Evolutionary conservation across 2,329 filamentous ascomycete species (phyloP).

Genomic region (Diaporthe sp.): DNA sequence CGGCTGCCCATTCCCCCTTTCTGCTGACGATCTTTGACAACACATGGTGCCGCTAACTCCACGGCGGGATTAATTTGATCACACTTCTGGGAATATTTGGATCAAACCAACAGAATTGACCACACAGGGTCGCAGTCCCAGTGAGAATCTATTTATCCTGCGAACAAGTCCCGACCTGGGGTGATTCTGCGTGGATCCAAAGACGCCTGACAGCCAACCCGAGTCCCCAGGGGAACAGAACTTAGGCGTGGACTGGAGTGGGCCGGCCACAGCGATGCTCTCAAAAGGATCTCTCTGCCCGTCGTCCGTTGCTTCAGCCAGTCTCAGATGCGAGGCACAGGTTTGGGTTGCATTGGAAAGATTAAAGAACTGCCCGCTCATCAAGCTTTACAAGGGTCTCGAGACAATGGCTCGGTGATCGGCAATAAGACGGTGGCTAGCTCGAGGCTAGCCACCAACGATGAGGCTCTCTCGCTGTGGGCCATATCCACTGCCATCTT

Average conservation of each 20-base stretch:
- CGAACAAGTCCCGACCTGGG: not conserved
- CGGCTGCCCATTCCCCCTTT: not conserved
- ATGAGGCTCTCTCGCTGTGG: conserved; percentile 30
- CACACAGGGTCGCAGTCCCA: not conserved
- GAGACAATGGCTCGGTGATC: conserved; percentile 21
- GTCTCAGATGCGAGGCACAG: not conserved
- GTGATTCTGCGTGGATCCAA: not conserved
- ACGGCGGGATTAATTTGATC: not conserved
- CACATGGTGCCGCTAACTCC: not conserved
- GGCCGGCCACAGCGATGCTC: not conserved
- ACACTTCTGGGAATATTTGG: not conserved
- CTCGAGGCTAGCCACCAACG: not conserved
- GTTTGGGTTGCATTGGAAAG: conserved; percentile 1
- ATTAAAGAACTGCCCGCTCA: conserved; percentile 4
- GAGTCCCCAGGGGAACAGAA: too few species aligned
- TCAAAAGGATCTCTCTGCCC: not conserved
- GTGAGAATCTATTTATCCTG: too few species aligned
- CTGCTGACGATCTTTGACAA: not conserved
- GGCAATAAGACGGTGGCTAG: conserved; percentile 18
- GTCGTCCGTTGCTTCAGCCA: not conserved
- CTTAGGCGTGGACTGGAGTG: too few species aligned
- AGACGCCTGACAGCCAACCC: not conserved
- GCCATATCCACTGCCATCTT: conserved; percentile 25
- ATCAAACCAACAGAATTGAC: not conserved
- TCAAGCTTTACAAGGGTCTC: conserved; percentile 19